Evolutionary conservation across 306 rosid species (phyloP), one percentile per base, ranked within the genome.

Genomic region (Mimosa bimucronata): DNA sequence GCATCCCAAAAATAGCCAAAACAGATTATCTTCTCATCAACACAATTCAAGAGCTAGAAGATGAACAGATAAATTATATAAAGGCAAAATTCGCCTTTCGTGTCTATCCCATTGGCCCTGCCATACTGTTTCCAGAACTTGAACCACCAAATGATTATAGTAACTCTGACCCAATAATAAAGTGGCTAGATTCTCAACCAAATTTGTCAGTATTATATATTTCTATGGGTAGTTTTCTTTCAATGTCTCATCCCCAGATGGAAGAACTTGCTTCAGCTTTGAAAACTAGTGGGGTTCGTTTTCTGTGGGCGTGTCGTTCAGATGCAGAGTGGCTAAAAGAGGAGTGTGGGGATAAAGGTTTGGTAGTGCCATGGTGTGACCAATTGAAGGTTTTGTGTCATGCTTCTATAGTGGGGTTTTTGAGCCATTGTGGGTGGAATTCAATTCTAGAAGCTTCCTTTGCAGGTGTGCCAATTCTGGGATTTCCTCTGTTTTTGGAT

Each of bases 351-450:
- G 85, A 82, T 4, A 76, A 12, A 64, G 91, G 94, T 1, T 42
- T 76, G 69, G 85, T 83, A 2, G 82, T 90, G 50, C 84, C 91
- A 4, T 84, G 91, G 91, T 88, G 94, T 82, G 90, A 90, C 60
- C 91, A 90, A 66, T 42, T 89, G 80, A 84, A 68, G 44, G 91
- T 89, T 80, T 70, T 89, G 81, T 84, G 82, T 0, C 90, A 89
- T 73, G 31, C 82, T 80, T 84, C 87, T 1, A n/a, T 86, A 0
- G 86, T 84, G 21, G 91, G 90, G 53, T 88, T 90, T 55, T 88
- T 86, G 94, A 86, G 90, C 26, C 91, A 90, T 26, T 88, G 94
- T 73, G 94, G 91, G 14, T 87, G 90, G 91, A 87, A 86, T 87
- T 89, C 91, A 1, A 87, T 83, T 13, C 60, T 86, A 9, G 94